phyloP scores from a whole-genome alignment of 208 protist species.

The Blechomonas ayalai region DNA sequence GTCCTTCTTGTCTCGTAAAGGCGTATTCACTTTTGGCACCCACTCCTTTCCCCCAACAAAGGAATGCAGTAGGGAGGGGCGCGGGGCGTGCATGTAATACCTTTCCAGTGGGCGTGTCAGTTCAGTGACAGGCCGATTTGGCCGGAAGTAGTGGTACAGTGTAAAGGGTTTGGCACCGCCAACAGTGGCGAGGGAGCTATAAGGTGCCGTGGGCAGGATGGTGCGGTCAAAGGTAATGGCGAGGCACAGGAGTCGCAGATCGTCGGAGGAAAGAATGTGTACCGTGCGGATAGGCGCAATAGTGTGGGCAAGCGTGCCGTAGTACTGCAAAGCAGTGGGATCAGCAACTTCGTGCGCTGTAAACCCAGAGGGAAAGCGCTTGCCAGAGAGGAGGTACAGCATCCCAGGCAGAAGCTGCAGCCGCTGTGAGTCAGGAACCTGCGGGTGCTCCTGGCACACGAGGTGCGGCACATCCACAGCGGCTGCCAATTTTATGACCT shows the following conservation, averaged over 20 bases:
- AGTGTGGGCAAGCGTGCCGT: constrained; percentile 45
- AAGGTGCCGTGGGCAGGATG: constrained; percentile 15
- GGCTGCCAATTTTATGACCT: constrained; percentile 65
- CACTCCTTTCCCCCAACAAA: constrained; percentile 16
- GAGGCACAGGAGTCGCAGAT: constrained; percentile 75
- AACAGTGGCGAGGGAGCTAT: constrained; percentile 14
- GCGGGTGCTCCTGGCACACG: constrained; percentile 21
- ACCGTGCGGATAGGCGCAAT: constrained; percentile 39
- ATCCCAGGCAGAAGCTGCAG: constrained; percentile 67
- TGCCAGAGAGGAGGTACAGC: constrained; percentile 48
- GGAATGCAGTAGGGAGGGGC: constrained; percentile 8
- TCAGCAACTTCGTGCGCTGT: constrained; percentile 47
- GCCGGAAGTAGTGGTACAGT: constrained; percentile 76
- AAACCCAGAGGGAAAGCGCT: constrained; percentile 27
- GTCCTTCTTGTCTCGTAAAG: constrained; percentile 20
- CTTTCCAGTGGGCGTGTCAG: constrained; percentile 66
- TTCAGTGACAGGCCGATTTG: constrained; percentile 73
- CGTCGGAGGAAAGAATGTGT: constrained; percentile 52
- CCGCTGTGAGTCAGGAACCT: constrained; percentile 30
- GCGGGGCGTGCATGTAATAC: constrained; percentile 62
- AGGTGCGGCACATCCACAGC: constrained; percentile 47
- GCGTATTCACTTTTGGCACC: constrained; percentile 51
- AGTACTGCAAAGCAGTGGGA: constrained; percentile 67
- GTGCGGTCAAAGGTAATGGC: constrained; percentile 40
- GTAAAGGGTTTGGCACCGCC: constrained; percentile 21